phyloP scores from a whole-genome alignment of 2,329 filamentous ascomycete species.

The Sporothrix brunneoviolacea region DNA sequence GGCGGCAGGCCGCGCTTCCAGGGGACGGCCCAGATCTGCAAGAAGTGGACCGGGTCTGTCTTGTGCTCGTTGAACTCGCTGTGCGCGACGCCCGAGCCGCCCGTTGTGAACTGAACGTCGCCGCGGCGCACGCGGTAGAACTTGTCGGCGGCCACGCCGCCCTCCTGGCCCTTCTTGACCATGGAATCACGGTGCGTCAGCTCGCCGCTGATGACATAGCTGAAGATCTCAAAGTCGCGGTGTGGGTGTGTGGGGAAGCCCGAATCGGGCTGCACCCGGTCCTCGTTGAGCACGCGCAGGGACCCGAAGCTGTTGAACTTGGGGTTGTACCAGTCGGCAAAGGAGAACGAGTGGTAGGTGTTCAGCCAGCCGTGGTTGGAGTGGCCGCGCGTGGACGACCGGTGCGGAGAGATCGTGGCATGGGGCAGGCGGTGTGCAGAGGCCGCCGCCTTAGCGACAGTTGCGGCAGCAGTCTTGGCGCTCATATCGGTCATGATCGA shows the following conservation, averaged over 20 bases:
- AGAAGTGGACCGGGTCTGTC: constrained; percentile 67
- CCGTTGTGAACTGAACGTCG: constrained; percentile 85
- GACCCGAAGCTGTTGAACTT: constrained; percentile 63
- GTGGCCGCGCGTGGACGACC: constrained; percentile 66
- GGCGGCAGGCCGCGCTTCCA: constrained; percentile 68
- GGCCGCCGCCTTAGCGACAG: constrained; percentile 31
- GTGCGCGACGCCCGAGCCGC: constrained; percentile 74
- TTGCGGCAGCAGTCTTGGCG: constrained; percentile 19
- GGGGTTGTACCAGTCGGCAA: constrained; percentile 66
- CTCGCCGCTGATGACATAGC: constrained; percentile 77
- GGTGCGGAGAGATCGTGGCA: constrained; percentile 68
- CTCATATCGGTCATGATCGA: constrained; percentile 12
- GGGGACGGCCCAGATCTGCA: constrained; percentile 83
- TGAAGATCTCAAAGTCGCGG: constrained; percentile 84
- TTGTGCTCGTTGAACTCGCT: constrained; percentile 74
- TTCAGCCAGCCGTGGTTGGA: constrained; percentile 82
- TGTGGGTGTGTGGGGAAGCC: constrained; percentile 85
- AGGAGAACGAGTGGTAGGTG: constrained; percentile 80
- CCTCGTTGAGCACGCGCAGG: constrained; percentile 82
- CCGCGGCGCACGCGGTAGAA: constrained; percentile 68
- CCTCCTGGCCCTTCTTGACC: constrained; percentile 62
- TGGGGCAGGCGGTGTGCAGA: constrained; percentile 55
- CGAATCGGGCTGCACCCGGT: constrained; percentile 64
- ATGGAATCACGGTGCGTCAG: constrained; percentile 84
- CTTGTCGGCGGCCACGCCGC: constrained; percentile 46